Conservation (phyloP, 2,329 filamentous ascomycete species). For the Epichloe brachyelytri region DNA sequence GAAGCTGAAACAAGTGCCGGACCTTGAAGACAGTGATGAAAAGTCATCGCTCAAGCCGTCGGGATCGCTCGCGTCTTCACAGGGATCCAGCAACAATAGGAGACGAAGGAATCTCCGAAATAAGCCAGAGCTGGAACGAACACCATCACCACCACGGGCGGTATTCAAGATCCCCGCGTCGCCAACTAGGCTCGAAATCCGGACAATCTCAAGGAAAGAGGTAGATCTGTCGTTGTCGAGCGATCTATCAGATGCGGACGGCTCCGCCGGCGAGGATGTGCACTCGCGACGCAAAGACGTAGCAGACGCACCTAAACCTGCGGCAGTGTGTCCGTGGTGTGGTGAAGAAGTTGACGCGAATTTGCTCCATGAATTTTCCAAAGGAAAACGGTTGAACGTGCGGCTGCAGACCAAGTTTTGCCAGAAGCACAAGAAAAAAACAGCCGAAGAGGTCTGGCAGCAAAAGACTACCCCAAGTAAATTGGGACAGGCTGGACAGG, state of each 20-base stretch:
- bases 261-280: background rate
- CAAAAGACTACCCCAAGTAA: slow-evolving; percentile 51
- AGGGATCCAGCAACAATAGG: background rate
- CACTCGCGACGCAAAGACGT: slow-evolving; percentile 3
- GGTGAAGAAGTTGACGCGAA: slow-evolving; percentile 41
- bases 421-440: slow-evolving; percentile 42
- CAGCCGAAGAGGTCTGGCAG: slow-evolving; percentile 35
- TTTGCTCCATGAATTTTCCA: slow-evolving; percentile 40
- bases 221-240: background rate
- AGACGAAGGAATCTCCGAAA: background rate
- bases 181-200: slow-evolving; percentile 6
- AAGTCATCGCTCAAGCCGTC: background rate
- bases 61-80: background rate
- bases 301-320: slow-evolving; percentile 1
- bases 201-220: background rate
- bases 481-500: slow-evolving; percentile 49
- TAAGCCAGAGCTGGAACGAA: background rate
- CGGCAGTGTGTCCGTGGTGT: slow-evolving; percentile 53
- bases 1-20: slow-evolving; percentile 2
- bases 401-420: slow-evolving; percentile 52
- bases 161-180: slow-evolving; percentile 12
- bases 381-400: slow-evolving; percentile 37
- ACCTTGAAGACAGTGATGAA: background rate
- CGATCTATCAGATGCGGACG: slow-evolving; percentile 3
- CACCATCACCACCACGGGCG: slow-evolving; percentile 9